Conservation (phyloP, 441 rosid species). For the Euphorbia schlechtendalii region DNA sequence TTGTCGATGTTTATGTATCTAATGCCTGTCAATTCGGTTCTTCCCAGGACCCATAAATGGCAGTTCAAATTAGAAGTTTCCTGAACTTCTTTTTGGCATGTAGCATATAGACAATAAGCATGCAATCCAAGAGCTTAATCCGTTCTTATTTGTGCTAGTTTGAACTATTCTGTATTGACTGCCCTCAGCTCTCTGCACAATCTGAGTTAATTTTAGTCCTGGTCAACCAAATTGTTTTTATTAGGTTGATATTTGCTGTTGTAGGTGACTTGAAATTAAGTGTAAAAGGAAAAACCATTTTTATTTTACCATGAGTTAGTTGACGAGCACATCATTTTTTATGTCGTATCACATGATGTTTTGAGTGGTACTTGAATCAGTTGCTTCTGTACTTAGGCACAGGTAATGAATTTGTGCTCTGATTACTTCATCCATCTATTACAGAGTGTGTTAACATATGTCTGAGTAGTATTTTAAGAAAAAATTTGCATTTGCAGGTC, state of each 20-base stretch:
- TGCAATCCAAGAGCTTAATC: not conserved
- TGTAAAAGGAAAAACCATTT: not conserved
- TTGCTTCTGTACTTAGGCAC: not conserved
- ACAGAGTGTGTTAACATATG: not conserved
- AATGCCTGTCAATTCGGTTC: not conserved
- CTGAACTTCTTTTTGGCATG: not conserved
- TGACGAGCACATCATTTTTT: no score
- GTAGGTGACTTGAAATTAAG: not conserved
- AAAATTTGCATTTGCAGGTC: slow-evolving; percentile 48
- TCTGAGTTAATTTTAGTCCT: not conserved
- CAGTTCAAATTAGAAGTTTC: not conserved
- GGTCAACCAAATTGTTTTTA: not conserved
- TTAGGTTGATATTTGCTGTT: not conserved
- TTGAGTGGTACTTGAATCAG: not conserved
- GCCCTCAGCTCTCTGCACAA: not conserved
- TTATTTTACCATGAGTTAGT: not conserved
- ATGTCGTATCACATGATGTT: not conserved
- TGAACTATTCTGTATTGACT: not conserved
- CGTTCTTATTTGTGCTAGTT: not conserved
- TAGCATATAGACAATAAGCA: not conserved
- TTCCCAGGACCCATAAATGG: not conserved
- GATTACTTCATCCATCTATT: not conserved
- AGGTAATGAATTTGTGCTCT: slow-evolving; percentile 1
- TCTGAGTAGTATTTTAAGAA: slow-evolving; percentile 7
- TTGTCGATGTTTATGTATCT: not conserved